Evolutionary conservation across 2,329 filamentous ascomycete species (phyloP), one percentile per base, ranked within the genome.

Genomic region (Paraphoma chrysanthemicola): DNA sequence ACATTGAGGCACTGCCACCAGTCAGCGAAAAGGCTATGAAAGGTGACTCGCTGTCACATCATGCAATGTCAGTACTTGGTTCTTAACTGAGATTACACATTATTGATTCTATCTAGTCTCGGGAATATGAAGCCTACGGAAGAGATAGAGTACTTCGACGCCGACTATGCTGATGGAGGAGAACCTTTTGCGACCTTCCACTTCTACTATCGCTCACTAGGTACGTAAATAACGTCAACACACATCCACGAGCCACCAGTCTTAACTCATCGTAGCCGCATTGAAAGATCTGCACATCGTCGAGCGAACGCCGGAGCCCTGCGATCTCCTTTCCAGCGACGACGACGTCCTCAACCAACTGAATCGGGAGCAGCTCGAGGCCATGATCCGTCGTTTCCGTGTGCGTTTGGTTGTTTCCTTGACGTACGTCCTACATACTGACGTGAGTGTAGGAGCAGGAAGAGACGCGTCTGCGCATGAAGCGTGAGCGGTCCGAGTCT

Each of bases 241-340:
- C 5, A 23, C 23, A 23, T 23, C 23, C 23, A 23, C 23, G 5
- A 23, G 23, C 6, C n/a, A 3, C 1, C n/a, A 12, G 4, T 14
- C 6, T 18, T 2, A 31, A 14, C 6, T 2, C 18, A 2, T 7
- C 3, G 16, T 38, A 62, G 60, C 38, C 2, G 57, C 57, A 0
- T 61, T 77, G 4, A 69, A 76, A 60, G 59, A 62, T n/a, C 62
- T 76, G 7, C 46, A 63, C 42, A 60, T 77, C n/a, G 60, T 77
- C 7, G 57, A 56, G 1, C 57, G 64, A 12, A 62, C 62, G 1
- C 71, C 67, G 1, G 63, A 57, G 2, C 72, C 68, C 2, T 17
- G 53, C 30, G 53, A 58, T 8, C 28, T 61, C 9, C 23, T 51
- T 6, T 43, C 54, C 7, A 36, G 47, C 42, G 48, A 58, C 16